These are phyloP conservation scores for Salicornia ramosissima DNA, from an alignment of 148 eudicot species.

Conservation along the genomic window DNA sequence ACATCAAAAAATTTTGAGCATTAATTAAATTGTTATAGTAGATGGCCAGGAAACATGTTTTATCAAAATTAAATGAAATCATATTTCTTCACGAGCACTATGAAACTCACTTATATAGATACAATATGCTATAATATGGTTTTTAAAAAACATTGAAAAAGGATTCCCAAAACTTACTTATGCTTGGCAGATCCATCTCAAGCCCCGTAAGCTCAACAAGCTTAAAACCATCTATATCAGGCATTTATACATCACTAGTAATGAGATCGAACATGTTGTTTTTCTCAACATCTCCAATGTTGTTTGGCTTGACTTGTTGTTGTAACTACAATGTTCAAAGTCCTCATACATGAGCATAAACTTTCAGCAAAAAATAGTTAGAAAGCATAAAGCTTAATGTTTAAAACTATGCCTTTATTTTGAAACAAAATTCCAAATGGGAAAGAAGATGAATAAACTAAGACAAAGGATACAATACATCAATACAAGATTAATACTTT, in stretches of 20 bases:
- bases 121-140: not conserved
- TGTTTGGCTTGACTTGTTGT: conserved; percentile 40
- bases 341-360: conserved; percentile 10
- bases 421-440: not conserved
- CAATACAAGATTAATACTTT: not conserved
- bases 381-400: not conserved
- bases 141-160: not conserved
- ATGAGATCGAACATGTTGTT: conserved; percentile 51
- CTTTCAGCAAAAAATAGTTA: not conserved
- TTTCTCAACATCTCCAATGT: conserved; percentile 47
- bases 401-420: not conserved
- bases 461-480: not conserved
- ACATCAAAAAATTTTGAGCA: too few species aligned
- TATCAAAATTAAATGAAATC: not conserved
- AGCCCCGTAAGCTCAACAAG: conserved; percentile 60
- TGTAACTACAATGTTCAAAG: conserved; percentile 40
- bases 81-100: not conserved
- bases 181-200: conserved; percentile 64
- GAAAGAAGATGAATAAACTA: conserved; percentile 1
- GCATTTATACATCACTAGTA: conserved; percentile 61
- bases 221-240: conserved; percentile 67
- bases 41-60: too few species aligned
- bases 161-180: conserved; percentile 32
- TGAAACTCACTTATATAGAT: not conserved
- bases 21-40: too few species aligned